These are phyloP conservation scores for Oryza rufipogon DNA, from an alignment of 176 grass and related monocot genomes.

Conservation along the genomic window DNA sequence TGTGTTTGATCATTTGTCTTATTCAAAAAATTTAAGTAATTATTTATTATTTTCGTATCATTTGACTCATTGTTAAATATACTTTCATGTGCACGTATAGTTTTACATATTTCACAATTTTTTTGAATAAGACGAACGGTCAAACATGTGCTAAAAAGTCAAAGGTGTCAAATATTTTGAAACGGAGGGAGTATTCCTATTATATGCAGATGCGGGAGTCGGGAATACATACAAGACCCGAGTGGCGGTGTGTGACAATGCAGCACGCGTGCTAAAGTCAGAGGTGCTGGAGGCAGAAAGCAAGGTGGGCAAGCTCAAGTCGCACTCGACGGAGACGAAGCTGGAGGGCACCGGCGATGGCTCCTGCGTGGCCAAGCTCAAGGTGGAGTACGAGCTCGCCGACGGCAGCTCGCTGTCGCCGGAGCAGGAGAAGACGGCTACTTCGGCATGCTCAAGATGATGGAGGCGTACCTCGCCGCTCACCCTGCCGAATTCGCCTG, in stretches of 20 bases:
- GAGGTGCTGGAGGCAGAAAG: conserved; percentile 29
- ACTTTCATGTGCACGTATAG: too few relatives aligned
- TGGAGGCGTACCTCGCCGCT: conserved; percentile 51
- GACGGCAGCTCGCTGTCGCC: neutral
- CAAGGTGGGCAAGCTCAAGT: conserved; percentile 30
- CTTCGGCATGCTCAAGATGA: conserved; percentile 10
- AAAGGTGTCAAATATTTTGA: too few relatives aligned
- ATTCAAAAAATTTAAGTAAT: too few relatives aligned
- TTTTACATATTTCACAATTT: too few relatives aligned
- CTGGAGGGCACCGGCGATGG: conserved; percentile 26
- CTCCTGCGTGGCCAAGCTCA: conserved; percentile 33
- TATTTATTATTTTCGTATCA: too few relatives aligned
- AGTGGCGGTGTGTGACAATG: neutral
- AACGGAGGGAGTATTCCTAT: neutral
- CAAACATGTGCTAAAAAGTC: too few relatives aligned
- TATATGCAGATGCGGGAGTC: neutral
- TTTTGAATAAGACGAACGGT: too few relatives aligned
- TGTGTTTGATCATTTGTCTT: too few relatives aligned
- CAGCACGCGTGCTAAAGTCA: neutral
- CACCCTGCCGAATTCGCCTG: conserved; percentile 34
- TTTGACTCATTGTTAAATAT: too few relatives aligned
- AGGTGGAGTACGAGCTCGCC: conserved; percentile 40
- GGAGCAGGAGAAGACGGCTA: conserved; percentile 22
- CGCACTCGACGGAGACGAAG: neutral
- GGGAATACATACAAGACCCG: neutral